Conservation (phyloP, 768 basidiomycete genomes). For the Auriscalpium microsporum region DNA sequence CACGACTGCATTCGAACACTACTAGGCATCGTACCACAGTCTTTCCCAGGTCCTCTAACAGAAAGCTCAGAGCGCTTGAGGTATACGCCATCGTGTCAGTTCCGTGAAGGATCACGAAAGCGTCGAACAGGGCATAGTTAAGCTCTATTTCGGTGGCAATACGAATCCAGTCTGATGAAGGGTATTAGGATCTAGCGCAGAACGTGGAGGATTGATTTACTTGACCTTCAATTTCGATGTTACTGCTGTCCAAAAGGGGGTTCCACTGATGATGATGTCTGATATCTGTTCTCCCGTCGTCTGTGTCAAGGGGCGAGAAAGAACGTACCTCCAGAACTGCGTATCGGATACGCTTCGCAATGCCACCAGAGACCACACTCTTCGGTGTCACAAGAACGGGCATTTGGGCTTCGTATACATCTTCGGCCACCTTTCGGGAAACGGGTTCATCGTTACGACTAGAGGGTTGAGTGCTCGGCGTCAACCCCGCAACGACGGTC, state of each 20-base stretch:
- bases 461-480: conserved; percentile 17
- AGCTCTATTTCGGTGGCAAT: conserved; percentile 90
- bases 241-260: conserved; percentile 81
- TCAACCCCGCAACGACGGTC: conserved; percentile 24
- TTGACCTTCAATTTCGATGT: conserved; percentile 73
- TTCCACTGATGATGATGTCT: conserved; percentile 53
- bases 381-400: conserved; percentile 78
- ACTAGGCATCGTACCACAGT: conserved; percentile 52
- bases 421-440: conserved; percentile 44
- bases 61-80: conserved; percentile 81
- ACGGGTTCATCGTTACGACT: conserved; percentile 20
- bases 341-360: conserved; percentile 69
- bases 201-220: neutral
- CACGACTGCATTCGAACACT: neutral
- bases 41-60: conserved; percentile 89
- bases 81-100: conserved; percentile 91
- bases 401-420: conserved; percentile 63
- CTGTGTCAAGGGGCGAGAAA: neutral
- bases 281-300: conserved; percentile 2
- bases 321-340: conserved; percentile 67
- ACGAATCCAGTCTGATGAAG: conserved; percentile 69
- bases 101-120: conserved; percentile 85
- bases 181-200: conserved; percentile 1
- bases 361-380: conserved; percentile 50
- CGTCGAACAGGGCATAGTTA: conserved; percentile 80